A percentile compares a stretch with the other conserved stretches of the same genome.
Conservation (phyloP, 768 basidiomycete species). For the Leucocoprinus birnbaumii region DNA sequence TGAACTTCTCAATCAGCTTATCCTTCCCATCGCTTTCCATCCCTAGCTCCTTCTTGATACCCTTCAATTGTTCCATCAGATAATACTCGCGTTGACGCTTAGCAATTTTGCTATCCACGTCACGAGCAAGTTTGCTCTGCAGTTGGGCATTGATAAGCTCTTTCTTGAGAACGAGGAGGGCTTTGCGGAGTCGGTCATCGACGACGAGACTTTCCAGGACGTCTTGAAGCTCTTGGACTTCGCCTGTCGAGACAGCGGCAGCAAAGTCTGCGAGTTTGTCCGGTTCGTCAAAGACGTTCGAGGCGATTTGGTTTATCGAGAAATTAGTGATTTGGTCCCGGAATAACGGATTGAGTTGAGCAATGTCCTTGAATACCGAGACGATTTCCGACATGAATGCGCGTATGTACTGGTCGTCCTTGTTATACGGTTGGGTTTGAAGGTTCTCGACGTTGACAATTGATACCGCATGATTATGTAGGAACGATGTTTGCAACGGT, state of each 20-base stretch:
- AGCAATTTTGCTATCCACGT: conserved; percentile 93
- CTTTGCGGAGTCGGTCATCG: conserved; percentile 87
- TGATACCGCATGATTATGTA: conserved; percentile 78
- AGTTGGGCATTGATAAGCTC: conserved; percentile 96
- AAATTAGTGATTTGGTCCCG: conserved; percentile 98
- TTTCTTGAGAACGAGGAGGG: conserved; percentile 92
- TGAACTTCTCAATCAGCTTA: conserved; percentile 90
- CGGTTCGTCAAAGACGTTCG: conserved; percentile 95
- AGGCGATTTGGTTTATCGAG: conserved; percentile 87
- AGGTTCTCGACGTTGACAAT: conserved; percentile 89
- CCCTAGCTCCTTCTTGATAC: conserved; percentile 94
- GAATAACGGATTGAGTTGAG: conserved; percentile 95
- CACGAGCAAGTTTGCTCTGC: conserved; percentile 87
- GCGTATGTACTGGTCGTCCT: conserved; percentile 92
- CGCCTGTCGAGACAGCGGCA: conserved; percentile 92
- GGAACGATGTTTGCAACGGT: conserved; percentile 80
- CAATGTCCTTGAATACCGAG: conserved; percentile 97
- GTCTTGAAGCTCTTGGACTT: conserved; percentile 88
- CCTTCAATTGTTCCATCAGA: conserved; percentile 94
- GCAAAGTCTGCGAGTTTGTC: conserved; percentile 98
- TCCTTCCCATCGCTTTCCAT: conserved; percentile 97
- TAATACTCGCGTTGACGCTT: conserved; percentile 95
- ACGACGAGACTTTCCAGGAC: conserved; percentile 86
- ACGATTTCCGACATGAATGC: conserved; percentile 97
- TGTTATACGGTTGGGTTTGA: conserved; percentile 76